A percentile compares a stretch with the other conserved stretches of the same genome.
phyloP scores from a whole-genome alignment of 1,139 yeast genomes.

The Geotrichum histeridarum region DNA sequence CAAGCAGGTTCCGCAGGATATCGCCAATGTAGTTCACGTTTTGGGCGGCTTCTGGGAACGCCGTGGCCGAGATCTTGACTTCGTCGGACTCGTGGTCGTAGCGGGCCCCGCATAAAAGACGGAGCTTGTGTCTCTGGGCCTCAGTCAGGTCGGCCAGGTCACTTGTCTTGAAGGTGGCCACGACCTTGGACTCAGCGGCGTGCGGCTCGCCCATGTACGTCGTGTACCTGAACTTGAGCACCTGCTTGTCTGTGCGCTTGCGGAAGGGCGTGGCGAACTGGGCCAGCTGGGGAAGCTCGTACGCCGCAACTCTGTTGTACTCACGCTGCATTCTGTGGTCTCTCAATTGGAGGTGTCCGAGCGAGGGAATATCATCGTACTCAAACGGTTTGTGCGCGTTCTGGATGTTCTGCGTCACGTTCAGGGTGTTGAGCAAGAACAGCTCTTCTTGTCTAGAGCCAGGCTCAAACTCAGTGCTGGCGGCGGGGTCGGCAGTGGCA shows the following conservation, averaged over 20 bases:
- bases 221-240: conserved; percentile 65
- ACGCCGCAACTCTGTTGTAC: conserved; percentile 78
- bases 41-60: conserved; percentile 74
- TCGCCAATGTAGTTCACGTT: conserved; percentile 72
- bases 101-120: conserved; percentile 72
- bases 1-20: conserved; percentile 54
- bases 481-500: conserved; percentile 5
- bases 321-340: conserved; percentile 57
- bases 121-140: conserved; percentile 64
- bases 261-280: conserved; percentile 44
- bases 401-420: conserved; percentile 24
- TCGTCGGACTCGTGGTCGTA: conserved; percentile 57
- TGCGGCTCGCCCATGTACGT: conserved; percentile 66
- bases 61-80: conserved; percentile 58
- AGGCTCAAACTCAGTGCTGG: conserved; percentile 18
- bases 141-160: conserved; percentile 49
- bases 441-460: conserved; percentile 19
- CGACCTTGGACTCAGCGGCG: conserved; percentile 67
- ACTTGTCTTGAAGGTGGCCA: conserved; percentile 49
- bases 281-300: conserved; percentile 80
- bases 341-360: conserved; percentile 55
- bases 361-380: conserved; percentile 57
- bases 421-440: conserved; percentile 12
- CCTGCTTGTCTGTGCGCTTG: conserved; percentile 44
- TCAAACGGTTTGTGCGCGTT: conserved; percentile 40